Evolutionary conservation across 306 rosid genomes (phyloP).

Genomic region (Trichosanthes cucumerina): DNA sequence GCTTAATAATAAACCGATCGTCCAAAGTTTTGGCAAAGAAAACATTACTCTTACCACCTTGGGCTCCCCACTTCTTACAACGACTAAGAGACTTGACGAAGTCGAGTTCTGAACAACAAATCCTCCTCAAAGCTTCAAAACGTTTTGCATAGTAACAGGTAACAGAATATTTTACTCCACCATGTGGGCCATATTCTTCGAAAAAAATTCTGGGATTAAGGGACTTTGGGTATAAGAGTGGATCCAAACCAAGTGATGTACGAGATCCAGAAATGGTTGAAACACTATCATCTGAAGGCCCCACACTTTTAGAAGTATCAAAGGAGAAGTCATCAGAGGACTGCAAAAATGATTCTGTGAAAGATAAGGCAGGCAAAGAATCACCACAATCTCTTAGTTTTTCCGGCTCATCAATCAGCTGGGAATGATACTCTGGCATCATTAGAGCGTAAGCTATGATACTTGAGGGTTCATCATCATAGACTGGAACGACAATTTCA

Average conservation of each 20-base stretch:
- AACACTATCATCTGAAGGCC: constrained; percentile 50
- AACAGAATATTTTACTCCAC: constrained; percentile 64
- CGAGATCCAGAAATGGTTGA: constrained; percentile 54
- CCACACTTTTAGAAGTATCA: constrained; percentile 49
- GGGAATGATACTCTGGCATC: constrained; percentile 52
- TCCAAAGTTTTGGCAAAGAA: constrained; percentile 95
- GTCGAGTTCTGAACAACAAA: constrained; percentile 87
- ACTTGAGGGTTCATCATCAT: constrained; percentile 93
- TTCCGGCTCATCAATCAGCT: constrained; percentile 40
- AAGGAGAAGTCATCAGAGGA: constrained; percentile 44
- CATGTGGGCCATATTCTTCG: constrained; percentile 76
- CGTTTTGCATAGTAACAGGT: constrained; percentile 74
- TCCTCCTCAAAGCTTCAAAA: constrained; percentile 82
- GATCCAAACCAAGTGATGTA: constrained; percentile 30
- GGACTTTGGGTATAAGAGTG: constrained; percentile 48
- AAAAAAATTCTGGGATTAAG: constrained; percentile 72
- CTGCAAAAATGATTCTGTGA: constrained; percentile 41
- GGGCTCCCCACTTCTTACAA: constrained; percentile 98
- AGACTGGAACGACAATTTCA: constrained; percentile 75
- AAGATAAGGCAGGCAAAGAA: constrained; percentile 18
- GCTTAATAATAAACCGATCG: constrained; percentile 82
- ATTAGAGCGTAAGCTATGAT: constrained; percentile 69
- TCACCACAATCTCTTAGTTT: constrained; percentile 46
- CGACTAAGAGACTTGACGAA: constrained; percentile 85
- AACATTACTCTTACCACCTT: constrained; percentile 98